A percentile compares a stretch with the other conserved stretches of the same genome.
Conservation (phyloP, 2,329 filamentous ascomycete species). For the Gliomastix tumulicola region DNA sequence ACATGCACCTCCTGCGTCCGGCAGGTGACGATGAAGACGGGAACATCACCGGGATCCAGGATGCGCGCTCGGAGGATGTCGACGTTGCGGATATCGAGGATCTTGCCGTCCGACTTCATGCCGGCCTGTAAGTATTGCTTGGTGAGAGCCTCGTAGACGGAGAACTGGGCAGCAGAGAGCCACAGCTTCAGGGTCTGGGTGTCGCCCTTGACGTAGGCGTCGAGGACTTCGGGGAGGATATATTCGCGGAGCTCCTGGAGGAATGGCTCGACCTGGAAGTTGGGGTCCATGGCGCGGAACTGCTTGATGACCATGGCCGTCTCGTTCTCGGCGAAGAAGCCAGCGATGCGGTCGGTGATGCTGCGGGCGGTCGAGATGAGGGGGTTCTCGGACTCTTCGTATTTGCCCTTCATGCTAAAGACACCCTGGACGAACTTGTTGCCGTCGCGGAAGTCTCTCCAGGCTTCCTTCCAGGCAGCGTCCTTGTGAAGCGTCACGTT, state of each 20-base stretch:
- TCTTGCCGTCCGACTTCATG: conserved; percentile 88
- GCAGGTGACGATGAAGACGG: conserved; percentile 95
- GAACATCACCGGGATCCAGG: conserved; percentile 78
- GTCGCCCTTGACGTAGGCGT: conserved; percentile 97
- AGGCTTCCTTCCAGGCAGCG: conserved; percentile 96
- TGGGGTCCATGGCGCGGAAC: conserved; percentile 91
- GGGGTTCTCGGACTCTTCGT: conserved; percentile 96
- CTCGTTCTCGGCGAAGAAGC: conserved; percentile 98
- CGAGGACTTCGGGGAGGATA: conserved; percentile 92
- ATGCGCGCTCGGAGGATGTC: conserved; percentile 78
- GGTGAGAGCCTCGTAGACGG: conserved; percentile 92
- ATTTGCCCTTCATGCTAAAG: conserved; percentile 78
- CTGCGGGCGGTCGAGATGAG: conserved; percentile 87
- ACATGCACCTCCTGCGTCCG: conserved; percentile 97
- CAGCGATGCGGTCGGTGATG: conserved; percentile 86
- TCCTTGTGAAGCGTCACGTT: conserved; percentile 96
- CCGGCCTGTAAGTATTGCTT: conserved; percentile 93
- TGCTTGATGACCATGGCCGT: conserved; percentile 97
- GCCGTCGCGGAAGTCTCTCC: conserved; percentile 88
- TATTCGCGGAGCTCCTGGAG: conserved; percentile 94
- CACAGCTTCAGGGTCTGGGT: conserved; percentile 84
- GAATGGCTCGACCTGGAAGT: conserved; percentile 93
- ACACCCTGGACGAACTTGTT: conserved; percentile 83
- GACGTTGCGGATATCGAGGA: conserved; percentile 90
- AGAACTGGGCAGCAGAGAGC: conserved; percentile 94